phyloP scores from a whole-genome alignment of 192 early-diverging fungal species.

The Paraglomus brasilianum region DNA sequence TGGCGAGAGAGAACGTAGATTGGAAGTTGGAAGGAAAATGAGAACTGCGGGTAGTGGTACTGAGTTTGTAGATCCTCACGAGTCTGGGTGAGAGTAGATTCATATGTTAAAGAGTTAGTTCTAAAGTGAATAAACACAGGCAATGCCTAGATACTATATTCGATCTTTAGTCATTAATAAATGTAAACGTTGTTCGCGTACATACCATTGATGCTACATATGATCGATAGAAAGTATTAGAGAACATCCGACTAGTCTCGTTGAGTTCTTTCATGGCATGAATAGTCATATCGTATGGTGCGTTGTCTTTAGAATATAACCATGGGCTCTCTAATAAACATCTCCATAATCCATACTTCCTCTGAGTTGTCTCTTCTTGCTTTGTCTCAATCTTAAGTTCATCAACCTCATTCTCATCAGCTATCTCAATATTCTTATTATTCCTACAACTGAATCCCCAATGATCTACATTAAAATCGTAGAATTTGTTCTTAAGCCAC shows the following conservation, averaged over 20 bases:
- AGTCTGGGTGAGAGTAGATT: conserved; percentile 9
- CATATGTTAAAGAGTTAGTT: too few relatives aligned
- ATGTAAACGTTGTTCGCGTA: too few relatives aligned
- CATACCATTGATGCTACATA: conserved; percentile 25
- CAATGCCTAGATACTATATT: too few relatives aligned
- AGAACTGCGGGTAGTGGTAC: conserved; percentile 11
- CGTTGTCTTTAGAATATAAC: conserved; percentile 10
- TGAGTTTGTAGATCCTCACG: conserved; percentile 4
- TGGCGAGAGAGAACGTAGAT: background rate
- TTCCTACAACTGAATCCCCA: conserved; percentile 15
- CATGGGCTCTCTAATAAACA: conserved; percentile 24
- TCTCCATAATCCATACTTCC: background rate
- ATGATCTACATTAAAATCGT: conserved; percentile 25
- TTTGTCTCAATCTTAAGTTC: background rate
- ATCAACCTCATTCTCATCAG: background rate
- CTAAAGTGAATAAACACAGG: too few relatives aligned
- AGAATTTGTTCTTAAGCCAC: conserved; percentile 10
- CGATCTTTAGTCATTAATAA: too few relatives aligned
- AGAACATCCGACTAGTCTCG: conserved; percentile 4
- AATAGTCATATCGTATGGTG: conserved; percentile 21
- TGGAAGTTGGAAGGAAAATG: conserved; percentile 11
- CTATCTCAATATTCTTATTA: background rate
- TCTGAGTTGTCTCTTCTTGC: too few relatives aligned
- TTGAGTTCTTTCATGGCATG: conserved; percentile 28
- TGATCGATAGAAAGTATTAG: conserved; percentile 25